A percentile compares a stretch with the other conserved stretches of the same genome.
phyloP scores from a whole-genome alignment of 768 basidiomycete genomes.

The Exidia glandulosa region DNA sequence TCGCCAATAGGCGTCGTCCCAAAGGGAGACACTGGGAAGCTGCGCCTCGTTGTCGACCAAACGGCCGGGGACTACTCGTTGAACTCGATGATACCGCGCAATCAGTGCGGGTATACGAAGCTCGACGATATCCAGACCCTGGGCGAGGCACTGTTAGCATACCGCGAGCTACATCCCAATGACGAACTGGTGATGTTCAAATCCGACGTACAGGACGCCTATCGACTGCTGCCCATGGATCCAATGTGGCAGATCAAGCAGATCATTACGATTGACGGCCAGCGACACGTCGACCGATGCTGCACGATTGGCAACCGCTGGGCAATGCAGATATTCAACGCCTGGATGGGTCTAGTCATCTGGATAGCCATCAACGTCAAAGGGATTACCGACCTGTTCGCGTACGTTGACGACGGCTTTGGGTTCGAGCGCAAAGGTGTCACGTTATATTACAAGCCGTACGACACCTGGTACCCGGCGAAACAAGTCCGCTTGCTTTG shows the following conservation, averaged over 20 bases:
- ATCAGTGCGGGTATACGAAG: slow-evolving; percentile 14
- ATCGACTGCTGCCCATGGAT: slow-evolving; percentile 25
- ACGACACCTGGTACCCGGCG: slow-evolving; percentile 16
- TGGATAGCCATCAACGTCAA: slow-evolving; percentile 25
- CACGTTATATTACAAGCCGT: slow-evolving; percentile 20
- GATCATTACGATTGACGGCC: slow-evolving; percentile 19
- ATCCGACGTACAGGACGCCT: slow-evolving; percentile 28
- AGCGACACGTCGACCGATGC: slow-evolving; percentile 20
- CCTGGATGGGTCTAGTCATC: slow-evolving; percentile 21
- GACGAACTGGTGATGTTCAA: slow-evolving; percentile 19
- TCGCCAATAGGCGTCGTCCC: slow-evolving; percentile 30
- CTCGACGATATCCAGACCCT: slow-evolving; percentile 27
- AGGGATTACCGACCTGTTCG: slow-evolving; percentile 11
- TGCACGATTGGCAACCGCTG: slow-evolving; percentile 23
- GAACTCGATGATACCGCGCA: slow-evolving; percentile 24
- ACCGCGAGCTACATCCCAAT: background rate
- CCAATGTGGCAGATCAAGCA: slow-evolving; percentile 33
- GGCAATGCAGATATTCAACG: slow-evolving; percentile 15
- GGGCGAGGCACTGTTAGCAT: slow-evolving; percentile 9
- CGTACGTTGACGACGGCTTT: slow-evolving; percentile 27
- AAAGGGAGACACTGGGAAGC: slow-evolving; percentile 21
- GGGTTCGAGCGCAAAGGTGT: slow-evolving; percentile 11
- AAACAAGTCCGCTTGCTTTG: slow-evolving; percentile 24
- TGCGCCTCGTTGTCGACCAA: slow-evolving; percentile 30
- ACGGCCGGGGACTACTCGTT: slow-evolving; percentile 21